A percentile compares a stretch with the other conserved stretches of the same genome.
These are phyloP conservation scores for Filobasidium uniguttulatum DNA, from an alignment of 1,284 basidiomycete genomes.

Conservation along the genomic window DNA sequence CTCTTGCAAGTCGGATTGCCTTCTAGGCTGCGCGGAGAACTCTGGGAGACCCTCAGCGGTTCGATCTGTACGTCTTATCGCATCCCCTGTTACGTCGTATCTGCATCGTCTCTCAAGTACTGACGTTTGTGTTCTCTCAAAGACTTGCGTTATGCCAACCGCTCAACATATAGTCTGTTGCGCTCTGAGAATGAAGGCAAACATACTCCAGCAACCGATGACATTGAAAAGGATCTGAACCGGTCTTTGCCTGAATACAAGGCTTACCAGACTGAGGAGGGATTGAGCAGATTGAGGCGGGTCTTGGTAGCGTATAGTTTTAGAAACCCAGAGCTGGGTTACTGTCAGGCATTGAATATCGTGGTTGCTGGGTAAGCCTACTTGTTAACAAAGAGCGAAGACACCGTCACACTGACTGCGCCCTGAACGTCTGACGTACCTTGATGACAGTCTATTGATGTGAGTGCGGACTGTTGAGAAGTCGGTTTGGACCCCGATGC, in stretches of 20 bases:
- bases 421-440: no score
- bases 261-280: conserved; percentile 78
- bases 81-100: not conserved
- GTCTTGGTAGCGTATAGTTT: conserved; percentile 95
- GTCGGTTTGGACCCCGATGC: no score
- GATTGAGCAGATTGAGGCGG: conserved; percentile 67
- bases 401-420: not conserved
- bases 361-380: conserved; percentile 36
- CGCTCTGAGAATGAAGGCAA: conserved; percentile 67
- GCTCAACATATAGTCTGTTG: conserved; percentile 68
- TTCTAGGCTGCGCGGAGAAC: conserved; percentile 85
- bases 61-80: conserved; percentile 50
- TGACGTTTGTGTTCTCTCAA: not conserved
- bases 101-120: not conserved
- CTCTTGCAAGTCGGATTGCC: conserved; percentile 95
- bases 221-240: conserved; percentile 98
- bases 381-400: not conserved
- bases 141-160: conserved; percentile 72
- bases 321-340: conserved; percentile 82
- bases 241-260: conserved; percentile 87
- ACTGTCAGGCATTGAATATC: conserved; percentile 77
- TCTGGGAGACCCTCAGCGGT: conserved; percentile 96
- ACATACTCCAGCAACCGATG: conserved; percentile 81
- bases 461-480: conserved; percentile 6
- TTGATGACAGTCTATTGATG: conserved; percentile 26